phyloP scores from a whole-genome alignment of 169 alveolate species.

The Eimeria mitis region DNA sequence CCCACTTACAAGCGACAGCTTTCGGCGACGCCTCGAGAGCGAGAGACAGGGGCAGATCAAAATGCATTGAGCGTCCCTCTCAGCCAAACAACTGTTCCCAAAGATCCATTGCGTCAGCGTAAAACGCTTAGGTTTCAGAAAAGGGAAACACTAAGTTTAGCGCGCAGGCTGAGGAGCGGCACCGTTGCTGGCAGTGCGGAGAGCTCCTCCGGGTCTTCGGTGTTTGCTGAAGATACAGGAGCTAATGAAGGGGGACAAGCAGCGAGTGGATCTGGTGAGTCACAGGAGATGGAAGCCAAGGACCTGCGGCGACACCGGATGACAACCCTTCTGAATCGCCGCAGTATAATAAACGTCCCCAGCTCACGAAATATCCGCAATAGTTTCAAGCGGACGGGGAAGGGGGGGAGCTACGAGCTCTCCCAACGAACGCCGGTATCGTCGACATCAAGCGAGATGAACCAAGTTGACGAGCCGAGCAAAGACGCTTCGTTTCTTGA shows the following conservation, averaged over 20 bases:
- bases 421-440: slow-evolving; percentile 1
- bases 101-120: not conserved
- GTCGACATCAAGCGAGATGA: slow-evolving; percentile 15
- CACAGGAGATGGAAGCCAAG: not conserved
- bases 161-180: not conserved
- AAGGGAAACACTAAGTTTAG: not conserved
- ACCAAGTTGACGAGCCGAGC: not conserved
- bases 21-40: not conserved
- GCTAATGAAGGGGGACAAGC: not conserved
- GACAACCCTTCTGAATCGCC: not conserved
- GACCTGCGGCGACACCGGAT: slow-evolving; percentile 2
- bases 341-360: not conserved
- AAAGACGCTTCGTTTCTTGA: not conserved
- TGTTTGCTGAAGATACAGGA: not conserved
- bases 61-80: not conserved
- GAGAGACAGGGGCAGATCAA: not conserved
- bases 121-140: slow-evolving; percentile 19
- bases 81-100: not conserved
- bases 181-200: not conserved
- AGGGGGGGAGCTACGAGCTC: slow-evolving; percentile 1
- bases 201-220: slow-evolving; percentile 13
- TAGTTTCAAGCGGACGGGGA: slow-evolving; percentile 4
- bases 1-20: not conserved
- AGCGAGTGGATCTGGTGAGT: not conserved
- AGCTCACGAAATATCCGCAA: not conserved